Base-by-base conservation (phyloP, 2,329 filamentous ascomycete genomes). In the Ceratocystis diversiconidia region DNA sequence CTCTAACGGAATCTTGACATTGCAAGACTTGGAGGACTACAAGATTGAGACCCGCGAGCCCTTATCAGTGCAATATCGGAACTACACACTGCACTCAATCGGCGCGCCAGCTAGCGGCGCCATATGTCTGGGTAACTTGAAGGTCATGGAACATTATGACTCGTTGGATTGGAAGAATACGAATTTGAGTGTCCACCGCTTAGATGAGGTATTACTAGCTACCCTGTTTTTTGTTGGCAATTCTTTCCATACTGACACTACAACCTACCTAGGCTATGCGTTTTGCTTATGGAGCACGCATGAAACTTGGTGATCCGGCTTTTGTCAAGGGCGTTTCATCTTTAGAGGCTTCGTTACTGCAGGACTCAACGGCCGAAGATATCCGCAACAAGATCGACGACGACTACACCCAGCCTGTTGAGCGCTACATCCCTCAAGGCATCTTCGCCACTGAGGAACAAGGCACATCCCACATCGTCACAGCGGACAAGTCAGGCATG, bases 261-360 rank as follows among this genome's bases (percentile, higher is more conserved):
- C n/a, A 1, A 17, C n/a, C n/a, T 46, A 28, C 15, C 7, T 10
- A 68, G 78, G 88, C 91, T 12, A 90, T 96, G 77, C 83, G 90
- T 25, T 97, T 95, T 73, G 91, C 84, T 2, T 97, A 96, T 73
- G 91, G 87, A 3, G 78, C 87, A 70, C 85, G 91, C 66, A 80
- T 85, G n/a, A 80, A 86, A 32, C 81, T 97, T 0, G 92, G 91
- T 3, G 94, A 97, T 73, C 94, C 92, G 0, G 78, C 77, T 1
- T 96, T 87, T 72, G 82, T 95, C 3, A 70, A 79, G 0, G 82
- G 83, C 36, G 77, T 92, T 62, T 75, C 79, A 7, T 73, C 76
- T 6, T 52, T 68, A 8, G 85, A 96, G 74, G 73, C 79, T 1
- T 73, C 79, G 2, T 88, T 97, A 79, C 75, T 96, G 19, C 82